phyloP scores from a whole-genome alignment of 2,329 filamentous ascomycete species.

The Diaporthe aspalathi region DNA sequence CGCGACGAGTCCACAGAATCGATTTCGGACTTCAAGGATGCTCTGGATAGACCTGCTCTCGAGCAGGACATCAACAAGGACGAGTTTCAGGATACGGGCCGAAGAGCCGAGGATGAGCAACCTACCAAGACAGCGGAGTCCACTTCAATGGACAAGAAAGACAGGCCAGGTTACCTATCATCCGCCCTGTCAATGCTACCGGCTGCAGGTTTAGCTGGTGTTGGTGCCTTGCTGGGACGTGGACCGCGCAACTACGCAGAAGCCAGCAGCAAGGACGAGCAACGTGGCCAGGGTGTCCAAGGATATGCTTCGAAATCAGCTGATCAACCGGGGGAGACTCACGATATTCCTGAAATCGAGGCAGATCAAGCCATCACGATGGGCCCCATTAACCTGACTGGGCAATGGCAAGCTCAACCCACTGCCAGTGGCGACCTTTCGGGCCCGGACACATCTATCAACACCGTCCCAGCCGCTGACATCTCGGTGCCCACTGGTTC shows the following conservation, averaged over 20 bases:
- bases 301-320: background rate
- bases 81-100: background rate
- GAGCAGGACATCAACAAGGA: constrained; percentile 6
- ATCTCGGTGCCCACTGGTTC: constrained; percentile 42
- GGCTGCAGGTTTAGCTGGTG: constrained; percentile 38
- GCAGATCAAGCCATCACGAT: constrained; percentile 25
- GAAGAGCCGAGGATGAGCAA: background rate
- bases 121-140: background rate
- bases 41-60: constrained; percentile 14
- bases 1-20: constrained; percentile 25
- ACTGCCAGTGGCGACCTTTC: constrained; percentile 41
- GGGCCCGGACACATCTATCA: constrained; percentile 43
- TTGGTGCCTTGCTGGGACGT: constrained; percentile 43
- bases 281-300: background rate
- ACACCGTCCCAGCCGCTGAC: constrained; percentile 44
- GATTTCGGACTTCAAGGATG: constrained; percentile 17
- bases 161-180: constrained; percentile 38
- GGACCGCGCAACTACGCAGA: constrained; percentile 33
- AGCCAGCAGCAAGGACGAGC: background rate
- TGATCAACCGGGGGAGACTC: background rate
- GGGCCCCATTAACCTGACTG: background rate
- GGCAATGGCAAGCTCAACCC: background rate
- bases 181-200: constrained; percentile 42
- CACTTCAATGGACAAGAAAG: background rate
- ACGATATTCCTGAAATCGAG: background rate